Percentiles rank a stretch among this genome's conserved stretches.
Conservation (phyloP, 2,329 filamentous ascomycete genomes). For the Akanthomyces uredinophilus region DNA sequence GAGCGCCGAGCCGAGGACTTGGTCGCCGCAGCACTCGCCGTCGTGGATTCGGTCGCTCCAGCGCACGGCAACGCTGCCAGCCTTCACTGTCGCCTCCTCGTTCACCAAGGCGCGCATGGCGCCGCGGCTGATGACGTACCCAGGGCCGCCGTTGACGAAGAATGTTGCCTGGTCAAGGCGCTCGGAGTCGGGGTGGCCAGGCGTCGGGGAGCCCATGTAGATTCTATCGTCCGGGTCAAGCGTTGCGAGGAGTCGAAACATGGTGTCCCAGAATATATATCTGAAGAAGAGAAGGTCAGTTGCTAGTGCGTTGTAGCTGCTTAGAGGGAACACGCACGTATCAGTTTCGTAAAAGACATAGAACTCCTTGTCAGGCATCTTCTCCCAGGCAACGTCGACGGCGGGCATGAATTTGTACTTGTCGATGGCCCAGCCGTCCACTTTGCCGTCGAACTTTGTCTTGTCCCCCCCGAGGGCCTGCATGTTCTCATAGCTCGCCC, state of each 20-base stretch:
- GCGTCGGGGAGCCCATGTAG: conserved; percentile 2
- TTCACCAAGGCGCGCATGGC: background rate
- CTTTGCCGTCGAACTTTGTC: too few species aligned
- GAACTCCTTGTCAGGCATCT: conserved; percentile 43
- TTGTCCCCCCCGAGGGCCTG: too few species aligned
- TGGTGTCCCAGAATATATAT: conserved; percentile 16
- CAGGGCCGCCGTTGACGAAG: conserved; percentile 16
- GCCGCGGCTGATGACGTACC: conserved; percentile 15
- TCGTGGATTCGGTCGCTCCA: conserved; percentile 3
- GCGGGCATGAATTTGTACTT: conserved; percentile 55
- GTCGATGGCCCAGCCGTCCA: conserved; percentile 45
- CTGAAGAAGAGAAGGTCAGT: background rate
- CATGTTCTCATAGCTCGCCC: too few species aligned
- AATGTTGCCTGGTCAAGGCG: background rate
- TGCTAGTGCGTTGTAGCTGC: background rate
- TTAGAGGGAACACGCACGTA: conserved; percentile 35
- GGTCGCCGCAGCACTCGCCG: conserved; percentile 16
- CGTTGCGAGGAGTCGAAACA: conserved; percentile 14
- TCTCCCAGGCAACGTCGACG: conserved; percentile 44
- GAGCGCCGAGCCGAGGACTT: conserved; percentile 7
- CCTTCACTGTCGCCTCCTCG: conserved; percentile 2
- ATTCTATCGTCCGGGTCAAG: conserved; percentile 7
- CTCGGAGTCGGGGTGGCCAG: background rate
- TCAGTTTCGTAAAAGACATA: conserved; percentile 54
- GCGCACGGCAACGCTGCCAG: background rate